phyloP scores from a whole-genome alignment of 169 alveolate genomes.

The Theileria sp. region DNA sequence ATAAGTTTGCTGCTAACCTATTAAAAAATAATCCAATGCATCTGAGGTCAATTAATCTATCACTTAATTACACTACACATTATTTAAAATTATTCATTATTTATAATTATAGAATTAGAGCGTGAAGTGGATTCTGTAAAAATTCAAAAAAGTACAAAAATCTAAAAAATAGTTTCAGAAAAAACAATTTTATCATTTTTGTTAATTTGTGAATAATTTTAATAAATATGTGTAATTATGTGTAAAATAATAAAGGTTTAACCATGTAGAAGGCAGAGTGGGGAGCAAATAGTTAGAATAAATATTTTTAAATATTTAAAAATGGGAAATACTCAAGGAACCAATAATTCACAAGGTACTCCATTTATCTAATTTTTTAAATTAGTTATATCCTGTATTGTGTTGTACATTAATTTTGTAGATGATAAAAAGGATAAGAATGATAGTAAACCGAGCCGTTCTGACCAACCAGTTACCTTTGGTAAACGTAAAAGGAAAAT shows the following conservation, averaged over 20 bases:
- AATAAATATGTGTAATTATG: not conserved
- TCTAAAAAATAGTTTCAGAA: not conserved
- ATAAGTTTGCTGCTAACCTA: slow-evolving; percentile 39
- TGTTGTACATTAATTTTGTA: not conserved
- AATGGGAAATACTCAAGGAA: slow-evolving; percentile 64
- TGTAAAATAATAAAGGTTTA: not conserved
- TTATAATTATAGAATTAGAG: no score
- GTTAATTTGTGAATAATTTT: not conserved
- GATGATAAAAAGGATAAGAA: slow-evolving; percentile 26
- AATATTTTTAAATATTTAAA: not conserved
- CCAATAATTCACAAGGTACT: not conserved
- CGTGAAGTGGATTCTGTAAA: not conserved
- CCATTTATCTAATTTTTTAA: not conserved
- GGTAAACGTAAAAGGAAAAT: slow-evolving; percentile 61
- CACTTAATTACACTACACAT: not conserved
- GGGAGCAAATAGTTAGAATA: slow-evolving; percentile 10
- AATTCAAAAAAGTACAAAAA: not conserved
- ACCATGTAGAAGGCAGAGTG: not conserved
- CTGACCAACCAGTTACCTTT: slow-evolving; percentile 50
- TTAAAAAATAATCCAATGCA: slow-evolving; percentile 29
- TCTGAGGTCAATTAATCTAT: slow-evolving; percentile 21
- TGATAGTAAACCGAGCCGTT: slow-evolving; percentile 22
- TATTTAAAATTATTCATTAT: no score
- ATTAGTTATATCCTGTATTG: not conserved
- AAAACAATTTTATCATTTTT: not conserved